These are phyloP conservation scores for Heliosperma pusillum DNA, from an alignment of 148 eudicot genomes.

Conservation along the genomic window DNA sequence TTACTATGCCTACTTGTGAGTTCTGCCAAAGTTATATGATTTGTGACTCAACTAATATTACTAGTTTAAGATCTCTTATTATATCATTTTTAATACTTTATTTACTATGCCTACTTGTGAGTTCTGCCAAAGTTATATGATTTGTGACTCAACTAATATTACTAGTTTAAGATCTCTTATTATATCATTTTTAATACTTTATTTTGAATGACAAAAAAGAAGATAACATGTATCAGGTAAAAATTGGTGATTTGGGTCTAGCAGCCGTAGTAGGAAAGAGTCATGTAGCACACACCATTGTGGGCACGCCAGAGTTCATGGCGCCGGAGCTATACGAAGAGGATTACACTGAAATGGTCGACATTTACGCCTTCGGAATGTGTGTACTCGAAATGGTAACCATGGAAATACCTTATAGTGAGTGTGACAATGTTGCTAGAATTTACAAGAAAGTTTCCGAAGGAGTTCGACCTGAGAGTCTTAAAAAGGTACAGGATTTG, in stretches of 20 bases:
- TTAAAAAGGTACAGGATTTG: background rate
- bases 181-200: too few species aligned
- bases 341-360: constrained; percentile 7
- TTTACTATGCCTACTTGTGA: too few species aligned
- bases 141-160: too few species aligned
- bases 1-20: too few species aligned
- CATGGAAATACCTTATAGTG: background rate
- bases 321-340: constrained; percentile 10
- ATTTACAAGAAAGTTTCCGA: background rate
- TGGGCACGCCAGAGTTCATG: constrained; percentile 11
- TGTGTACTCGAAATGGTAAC: constrained; percentile 10
- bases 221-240: constrained; percentile 46
- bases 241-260: constrained; percentile 82
- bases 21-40: too few species aligned
- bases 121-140: too few species aligned
- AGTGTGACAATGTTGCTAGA: background rate
- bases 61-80: too few species aligned
- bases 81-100: too few species aligned
- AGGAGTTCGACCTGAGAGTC: background rate
- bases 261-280: constrained; percentile 38
- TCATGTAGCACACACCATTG: background rate
- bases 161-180: too few species aligned
- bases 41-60: too few species aligned
- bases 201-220: too few species aligned
- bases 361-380: constrained; percentile 13